Evolutionary conservation across 2,329 filamentous ascomycete species (phyloP), one percentile per base, ranked within the genome.

Genomic region (Pochonia chlamydosporia): DNA sequence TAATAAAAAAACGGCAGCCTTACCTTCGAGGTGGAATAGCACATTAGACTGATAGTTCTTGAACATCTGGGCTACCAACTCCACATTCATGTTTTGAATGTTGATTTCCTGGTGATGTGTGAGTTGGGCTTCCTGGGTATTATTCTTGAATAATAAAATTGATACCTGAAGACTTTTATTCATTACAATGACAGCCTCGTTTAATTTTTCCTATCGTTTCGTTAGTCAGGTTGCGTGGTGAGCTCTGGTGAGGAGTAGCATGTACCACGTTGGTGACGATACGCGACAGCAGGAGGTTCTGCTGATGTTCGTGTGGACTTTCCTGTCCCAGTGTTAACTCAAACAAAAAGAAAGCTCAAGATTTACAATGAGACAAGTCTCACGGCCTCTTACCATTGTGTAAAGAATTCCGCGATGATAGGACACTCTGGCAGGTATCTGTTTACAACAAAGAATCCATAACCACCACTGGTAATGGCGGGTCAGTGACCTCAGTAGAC

Each of bases 1-100:
- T n/a, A n/a, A 35, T 14, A 33, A 7, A 8, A 4, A 16, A 26
- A 5, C 6, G 8, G 16, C 16, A 21, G 5, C 20, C 64, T 55
- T 74, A 95, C 93, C 93, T 82, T 97, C 93, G 5, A 99, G 77
- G 60, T 99, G 93, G 65, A 99, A 97, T 5, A 97, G 73, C 13
- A 97, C 92, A 59, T 97, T 99, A 10, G 90, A 96, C 66, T 96
- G 91, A 65, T 99, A 99, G 70, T 97, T 99, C 73, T 97, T 96
- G 76, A 97, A 99, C 93, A 99, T 99, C 64, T 97, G 92, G 1
- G 92, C 91, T 5, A 97, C 93, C 3, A 97, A 78, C 70, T 97
- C 93, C 30, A 96, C 89, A 63, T 99, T 95, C 90, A 97, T 96
- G 66, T 97, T 99, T 61, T 96, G 88, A 47, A 96, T 85, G 62